Conservation (phyloP, 345 rosid genomes). For the Euphorbia peplus region DNA sequence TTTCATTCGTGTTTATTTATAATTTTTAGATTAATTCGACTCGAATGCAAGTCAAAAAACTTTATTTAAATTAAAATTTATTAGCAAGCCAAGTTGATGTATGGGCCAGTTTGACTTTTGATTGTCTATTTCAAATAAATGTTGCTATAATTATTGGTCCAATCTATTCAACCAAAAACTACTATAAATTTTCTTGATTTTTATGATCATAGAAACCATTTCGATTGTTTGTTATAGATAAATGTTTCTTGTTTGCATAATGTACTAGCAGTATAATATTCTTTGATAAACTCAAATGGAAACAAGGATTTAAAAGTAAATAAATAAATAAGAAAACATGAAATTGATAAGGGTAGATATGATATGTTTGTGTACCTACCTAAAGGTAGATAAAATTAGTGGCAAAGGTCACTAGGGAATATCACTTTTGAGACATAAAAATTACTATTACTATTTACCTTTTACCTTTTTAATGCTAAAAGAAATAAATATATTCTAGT, state of each 20-base stretch:
- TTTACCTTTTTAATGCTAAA: neutral
- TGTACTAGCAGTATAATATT: neutral
- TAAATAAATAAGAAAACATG: neutral
- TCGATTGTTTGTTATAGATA: neutral
- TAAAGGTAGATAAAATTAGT: neutral
- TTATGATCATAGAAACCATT: neutral
- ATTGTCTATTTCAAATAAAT: too few species aligned
- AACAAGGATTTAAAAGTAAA: neutral
- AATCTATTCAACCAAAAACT: too few species aligned
- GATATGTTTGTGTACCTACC: neutral
- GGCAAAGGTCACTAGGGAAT: neutral
- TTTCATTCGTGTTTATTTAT: neutral
- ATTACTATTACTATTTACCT: neutral
- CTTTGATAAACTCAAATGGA: neutral
- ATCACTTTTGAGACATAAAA: neutral
- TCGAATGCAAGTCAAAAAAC: too few species aligned
- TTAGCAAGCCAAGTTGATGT: too few species aligned
- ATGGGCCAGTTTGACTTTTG: too few species aligned
- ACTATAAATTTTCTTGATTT: too few species aligned
- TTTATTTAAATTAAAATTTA: too few species aligned
- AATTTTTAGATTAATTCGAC: too few species aligned
- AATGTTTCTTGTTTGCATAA: neutral
- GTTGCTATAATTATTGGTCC: too few species aligned
- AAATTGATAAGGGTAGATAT: neutral
- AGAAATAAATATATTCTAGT: too few species aligned